Percentiles rank a stretch among this genome's conserved stretches.
Conservation (phyloP, 345 rosid species). For the Erysimum cheiranthoides region DNA sequence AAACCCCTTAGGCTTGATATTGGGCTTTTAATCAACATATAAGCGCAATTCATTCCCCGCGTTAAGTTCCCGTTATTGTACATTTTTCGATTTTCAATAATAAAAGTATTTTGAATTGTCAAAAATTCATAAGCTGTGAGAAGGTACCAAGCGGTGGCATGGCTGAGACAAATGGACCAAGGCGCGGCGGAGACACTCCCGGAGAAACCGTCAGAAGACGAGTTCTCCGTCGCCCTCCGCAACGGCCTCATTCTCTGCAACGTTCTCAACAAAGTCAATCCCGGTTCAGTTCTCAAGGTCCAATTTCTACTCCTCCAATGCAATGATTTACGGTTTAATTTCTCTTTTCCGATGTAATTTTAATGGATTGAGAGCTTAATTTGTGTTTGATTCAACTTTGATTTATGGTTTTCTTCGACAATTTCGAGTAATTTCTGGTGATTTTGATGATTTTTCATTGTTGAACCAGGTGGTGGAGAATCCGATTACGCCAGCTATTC, state of each 20-base stretch:
- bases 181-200: slow-evolving; percentile 65
- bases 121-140: slow-evolving; percentile 62
- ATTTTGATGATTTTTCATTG: neutral
- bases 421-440: neutral
- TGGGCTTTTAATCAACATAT: neutral
- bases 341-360: neutral
- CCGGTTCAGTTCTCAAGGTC: slow-evolving; percentile 94
- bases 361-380: neutral
- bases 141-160: slow-evolving; percentile 88
- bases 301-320: neutral
- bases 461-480: slow-evolving; percentile 73
- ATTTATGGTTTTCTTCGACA: neutral
- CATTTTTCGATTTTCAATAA: neutral
- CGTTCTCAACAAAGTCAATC: slow-evolving; percentile 93
- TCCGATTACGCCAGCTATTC: slow-evolving; percentile 62
- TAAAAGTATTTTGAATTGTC: neutral
- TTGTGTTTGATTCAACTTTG: neutral
- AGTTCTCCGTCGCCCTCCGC: slow-evolving; percentile 72
- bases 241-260: slow-evolving; percentile 97
- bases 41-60: slow-evolving; percentile 22
- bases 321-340: neutral
- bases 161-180: slow-evolving; percentile 88
- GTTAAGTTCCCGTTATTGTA: neutral
- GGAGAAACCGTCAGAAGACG: slow-evolving; percentile 79
- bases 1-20: neutral